Evolutionary conservation across 179 eudicot species (phyloP).

Genomic region (Beta macrorhiza): DNA sequence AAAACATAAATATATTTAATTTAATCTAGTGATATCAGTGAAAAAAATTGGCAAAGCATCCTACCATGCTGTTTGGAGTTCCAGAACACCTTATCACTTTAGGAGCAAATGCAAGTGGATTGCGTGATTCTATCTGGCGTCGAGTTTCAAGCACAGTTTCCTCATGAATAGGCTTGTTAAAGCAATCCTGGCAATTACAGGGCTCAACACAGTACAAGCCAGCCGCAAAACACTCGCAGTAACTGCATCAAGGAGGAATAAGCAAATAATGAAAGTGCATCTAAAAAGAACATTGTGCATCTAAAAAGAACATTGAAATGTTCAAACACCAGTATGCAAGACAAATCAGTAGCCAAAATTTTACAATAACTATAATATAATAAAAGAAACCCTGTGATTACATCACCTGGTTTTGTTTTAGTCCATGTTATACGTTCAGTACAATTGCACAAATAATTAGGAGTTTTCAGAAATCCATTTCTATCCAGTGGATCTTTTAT

Average conservation of each 20-base stretch:
- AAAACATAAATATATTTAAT: not conserved
- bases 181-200: constrained; percentile 80
- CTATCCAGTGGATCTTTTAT: not conserved
- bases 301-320: not conserved
- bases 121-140: constrained; percentile 87
- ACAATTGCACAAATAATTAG: not conserved
- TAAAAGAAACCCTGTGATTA: not conserved
- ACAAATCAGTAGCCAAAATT: not conserved
- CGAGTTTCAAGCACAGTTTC: constrained; percentile 83
- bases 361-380: not conserved
- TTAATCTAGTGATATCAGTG: not conserved
- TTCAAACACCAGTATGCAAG: not conserved
- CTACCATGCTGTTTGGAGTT: constrained; percentile 46
- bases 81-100: constrained; percentile 66
- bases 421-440: not conserved
- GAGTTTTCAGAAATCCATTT: not conserved
- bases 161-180: constrained; percentile 83
- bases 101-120: constrained; percentile 99
- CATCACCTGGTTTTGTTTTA: not conserved
- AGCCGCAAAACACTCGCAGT: constrained; percentile 99
- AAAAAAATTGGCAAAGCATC: constrained; percentile 10
- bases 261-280: constrained; percentile 2
- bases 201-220: constrained; percentile 95
- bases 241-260: constrained; percentile 47
- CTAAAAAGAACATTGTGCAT: not conserved